These are phyloP conservation scores for Poa annua DNA, from an alignment of 176 grass and related monocot genomes.

Conservation along the genomic window DNA sequence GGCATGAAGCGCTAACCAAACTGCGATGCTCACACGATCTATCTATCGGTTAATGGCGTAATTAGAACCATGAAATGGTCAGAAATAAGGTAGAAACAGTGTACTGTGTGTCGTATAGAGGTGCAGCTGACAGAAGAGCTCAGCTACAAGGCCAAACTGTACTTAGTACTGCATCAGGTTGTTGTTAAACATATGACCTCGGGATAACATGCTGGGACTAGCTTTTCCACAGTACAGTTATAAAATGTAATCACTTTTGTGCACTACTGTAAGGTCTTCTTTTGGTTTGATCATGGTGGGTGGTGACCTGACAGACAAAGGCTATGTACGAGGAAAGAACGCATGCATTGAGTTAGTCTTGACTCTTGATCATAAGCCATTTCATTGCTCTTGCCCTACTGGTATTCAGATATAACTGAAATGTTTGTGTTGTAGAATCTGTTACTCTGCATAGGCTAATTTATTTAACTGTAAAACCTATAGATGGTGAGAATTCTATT, in stretches of 20 bases:
- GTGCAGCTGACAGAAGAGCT: not conserved
- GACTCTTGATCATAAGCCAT: not conserved
- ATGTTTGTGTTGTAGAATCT: not conserved
- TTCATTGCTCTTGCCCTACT: not conserved
- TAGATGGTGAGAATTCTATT: not conserved
- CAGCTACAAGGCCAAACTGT: not conserved
- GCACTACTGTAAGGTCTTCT: not conserved
- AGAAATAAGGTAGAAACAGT: not conserved
- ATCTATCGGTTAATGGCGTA: not conserved
- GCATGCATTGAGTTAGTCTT: not conserved
- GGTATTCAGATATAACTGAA: not conserved
- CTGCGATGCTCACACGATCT: not conserved
- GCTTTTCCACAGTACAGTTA: not conserved
- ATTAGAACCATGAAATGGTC: not conserved
- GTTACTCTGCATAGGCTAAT: not conserved
- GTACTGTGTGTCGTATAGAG: constrained; percentile 11
- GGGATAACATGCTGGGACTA: constrained; percentile 4
- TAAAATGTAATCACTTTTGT: not conserved
- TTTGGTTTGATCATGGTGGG: constrained; percentile 3
- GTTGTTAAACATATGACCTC: constrained; percentile 29
- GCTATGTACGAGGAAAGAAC: not conserved
- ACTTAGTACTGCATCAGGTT: constrained; percentile 9
- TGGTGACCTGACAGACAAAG: constrained; percentile 29
- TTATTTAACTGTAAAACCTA: not conserved
- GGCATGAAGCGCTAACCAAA: not conserved